Evolutionary conservation across 2,329 filamentous ascomycete genomes (phyloP), one percentile per base, ranked within the genome.

Genomic region (Xylariaceae sp.): DNA sequence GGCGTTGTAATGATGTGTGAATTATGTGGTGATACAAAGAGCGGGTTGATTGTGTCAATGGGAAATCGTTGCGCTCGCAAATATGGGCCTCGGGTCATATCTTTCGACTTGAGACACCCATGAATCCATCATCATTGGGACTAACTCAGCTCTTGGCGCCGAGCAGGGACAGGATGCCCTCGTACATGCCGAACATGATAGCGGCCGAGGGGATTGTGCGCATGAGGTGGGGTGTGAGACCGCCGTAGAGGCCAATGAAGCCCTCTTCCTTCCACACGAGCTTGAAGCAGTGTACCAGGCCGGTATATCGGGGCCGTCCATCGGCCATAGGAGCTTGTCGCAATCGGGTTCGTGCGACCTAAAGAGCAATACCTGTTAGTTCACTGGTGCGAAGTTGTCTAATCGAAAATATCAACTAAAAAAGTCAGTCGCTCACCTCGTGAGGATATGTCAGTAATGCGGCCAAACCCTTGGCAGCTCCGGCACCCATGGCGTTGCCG

Each of bases 181-280:
- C 82, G 69, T 85, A 96, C 79, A 94, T 94, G 74, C 91, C 92
- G 74, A 97, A 96, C 89, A 96, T 97, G 73, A 97, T 96, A 66
- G 90, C 92, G 6, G 93, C 92, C 67, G 89, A 94, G 1, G 93
- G 93, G 4, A 97, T 92, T 5, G 92, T 92, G 62, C 92, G 83
- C 75, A 97, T 84, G 69, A 97, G 84, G 72, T 97, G 93, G 51
- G 93, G 92, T 11, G 92, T 95, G 69, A 97, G 80, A 15, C 92
- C 92, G 58, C 93, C 92, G 71, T 97, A 97, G 62, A 97, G 79
- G 37, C 88, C 89, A 51, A 87, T 84, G 74, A 96, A 81, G 52
- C 92, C 91, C 74, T 97, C 93, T 70, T 97, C 91, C 70, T 88
- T 88, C 82, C 87, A 93, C 50, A 97, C 88, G 15, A 91, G 82